phyloP scores from a whole-genome alignment of 192 early-diverging fungal species.

The Backusella circina region DNA sequence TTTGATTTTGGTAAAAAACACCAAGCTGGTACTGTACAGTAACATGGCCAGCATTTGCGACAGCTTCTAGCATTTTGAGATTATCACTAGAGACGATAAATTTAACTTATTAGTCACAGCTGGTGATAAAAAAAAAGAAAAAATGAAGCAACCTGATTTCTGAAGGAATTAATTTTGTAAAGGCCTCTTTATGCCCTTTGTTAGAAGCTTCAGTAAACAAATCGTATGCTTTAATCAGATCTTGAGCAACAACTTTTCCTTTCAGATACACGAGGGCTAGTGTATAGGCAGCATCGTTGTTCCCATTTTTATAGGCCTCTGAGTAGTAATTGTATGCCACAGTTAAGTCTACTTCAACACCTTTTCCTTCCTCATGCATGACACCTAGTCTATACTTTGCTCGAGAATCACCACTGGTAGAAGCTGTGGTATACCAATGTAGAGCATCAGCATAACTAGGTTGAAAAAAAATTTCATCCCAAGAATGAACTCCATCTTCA shows the following conservation, averaged over 20 bases:
- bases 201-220: too few species aligned
- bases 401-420: background rate
- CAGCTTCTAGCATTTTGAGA: background rate
- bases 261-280: too few species aligned
- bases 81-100: background rate
- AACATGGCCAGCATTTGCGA: background rate
- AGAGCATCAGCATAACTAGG: background rate
- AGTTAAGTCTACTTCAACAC: background rate
- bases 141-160: background rate
- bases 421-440: background rate
- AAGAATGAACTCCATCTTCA: too few species aligned
- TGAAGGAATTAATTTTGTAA: background rate
- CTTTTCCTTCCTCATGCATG: background rate
- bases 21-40: background rate
- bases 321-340: background rate
- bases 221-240: too few species aligned
- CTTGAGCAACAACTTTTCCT: too few species aligned
- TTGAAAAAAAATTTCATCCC: background rate
- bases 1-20: background rate
- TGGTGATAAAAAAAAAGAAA: background rate
- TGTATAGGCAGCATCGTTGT: too few species aligned
- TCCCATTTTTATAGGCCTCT: background rate
- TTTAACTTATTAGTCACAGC: too few species aligned
- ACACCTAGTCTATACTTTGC: background rate
- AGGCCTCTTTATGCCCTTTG: background rate